A percentile compares a stretch with the other conserved stretches of the same genome.
Conservation (phyloP, 345 rosid genomes). For the Isatis tinctoria region DNA sequence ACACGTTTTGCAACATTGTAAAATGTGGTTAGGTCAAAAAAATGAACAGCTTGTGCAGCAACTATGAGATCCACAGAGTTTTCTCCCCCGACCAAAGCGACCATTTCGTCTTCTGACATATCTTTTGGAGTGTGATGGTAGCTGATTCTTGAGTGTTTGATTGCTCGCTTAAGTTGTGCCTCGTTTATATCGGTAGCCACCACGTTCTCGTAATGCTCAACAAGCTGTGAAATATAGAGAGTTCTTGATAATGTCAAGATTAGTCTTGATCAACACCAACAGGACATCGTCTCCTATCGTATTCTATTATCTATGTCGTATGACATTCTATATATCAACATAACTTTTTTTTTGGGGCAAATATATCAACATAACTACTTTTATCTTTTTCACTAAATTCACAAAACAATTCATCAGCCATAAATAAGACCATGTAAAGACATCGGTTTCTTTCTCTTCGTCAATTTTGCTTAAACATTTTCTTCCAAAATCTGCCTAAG, state of each 20-base stretch:
- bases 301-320: neutral
- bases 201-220: neutral
- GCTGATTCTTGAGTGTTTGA: conserved; percentile 2
- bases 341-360: neutral
- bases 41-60: neutral
- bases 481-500: neutral
- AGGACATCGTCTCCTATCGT: neutral
- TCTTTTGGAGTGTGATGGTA: conserved; percentile 33
- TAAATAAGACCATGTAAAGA: neutral
- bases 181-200: neutral
- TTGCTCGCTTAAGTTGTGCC: neutral
- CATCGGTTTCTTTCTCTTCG: neutral
- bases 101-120: conserved; percentile 33
- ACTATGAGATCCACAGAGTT: neutral
- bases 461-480: neutral
- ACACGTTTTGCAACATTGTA: conserved; percentile 45
- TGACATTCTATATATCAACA: neutral
- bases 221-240: neutral
- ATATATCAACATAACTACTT: neutral
- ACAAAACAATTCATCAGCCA: neutral
- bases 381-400: neutral
- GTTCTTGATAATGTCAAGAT: neutral
- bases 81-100: neutral
- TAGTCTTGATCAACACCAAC: neutral
- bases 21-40: conserved; percentile 31